Percentiles rank a stretch among this genome's conserved stretches.
These are phyloP conservation scores for Brassica napus DNA, from an alignment of 345 rosid species.

Conservation along the genomic window Da-Ae NC_063441.1:16636501-16637000, in stretches of 20 bases:
- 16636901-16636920: slow-evolving; percentile 65
- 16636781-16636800: slow-evolving; percentile 61
- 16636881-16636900: slow-evolving; percentile 83
- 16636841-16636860: slow-evolving; percentile 81
- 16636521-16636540: slow-evolving; percentile 84
- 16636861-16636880: slow-evolving; percentile 79
- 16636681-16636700: slow-evolving; percentile 80
- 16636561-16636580: slow-evolving; percentile 95
- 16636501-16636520: slow-evolving; percentile 86
- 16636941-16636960: neutral
- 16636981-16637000: too few relatives aligned
- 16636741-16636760: slow-evolving; percentile 63
- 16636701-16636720: slow-evolving; percentile 78
- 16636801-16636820: slow-evolving; percentile 76
- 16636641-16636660: slow-evolving; percentile 97
- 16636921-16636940: slow-evolving; percentile 48
- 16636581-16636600: slow-evolving; percentile 88
- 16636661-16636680: slow-evolving; percentile 65
- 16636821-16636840: slow-evolving; percentile 81
- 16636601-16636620: slow-evolving; percentile 81
- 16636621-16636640: slow-evolving; percentile 91
- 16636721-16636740: slow-evolving; percentile 72
- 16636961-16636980: neutral
- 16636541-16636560: slow-evolving; percentile 92
- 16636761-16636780: slow-evolving; percentile 63